These are phyloP conservation scores for Taiwanofungus camphoratus DNA, from an alignment of 1,284 basidiomycete species.

Conservation along the genomic window DNA sequence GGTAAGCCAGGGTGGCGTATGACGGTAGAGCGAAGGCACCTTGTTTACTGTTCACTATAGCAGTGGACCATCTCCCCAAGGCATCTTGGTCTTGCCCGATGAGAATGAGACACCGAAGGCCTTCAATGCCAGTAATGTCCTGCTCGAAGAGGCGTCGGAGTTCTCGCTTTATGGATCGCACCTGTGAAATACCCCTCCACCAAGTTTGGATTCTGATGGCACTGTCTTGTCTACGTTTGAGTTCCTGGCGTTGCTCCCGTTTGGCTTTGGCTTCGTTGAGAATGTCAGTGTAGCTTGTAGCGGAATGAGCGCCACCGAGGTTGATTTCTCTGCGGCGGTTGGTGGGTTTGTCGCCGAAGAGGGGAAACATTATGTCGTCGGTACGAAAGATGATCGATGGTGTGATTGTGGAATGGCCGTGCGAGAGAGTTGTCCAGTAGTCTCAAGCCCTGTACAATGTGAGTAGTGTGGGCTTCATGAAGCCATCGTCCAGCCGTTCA, in stretches of 20 bases:
- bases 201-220: constrained; percentile 62
- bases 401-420: neutral
- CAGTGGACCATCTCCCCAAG: constrained; percentile 47
- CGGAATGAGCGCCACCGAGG: constrained; percentile 58
- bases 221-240: constrained; percentile 48
- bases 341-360: constrained; percentile 41
- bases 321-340: constrained; percentile 62
- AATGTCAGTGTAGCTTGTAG: constrained; percentile 48
- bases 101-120: constrained; percentile 55
- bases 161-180: constrained; percentile 33
- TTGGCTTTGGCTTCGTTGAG: constrained; percentile 55
- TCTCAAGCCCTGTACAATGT: neutral
- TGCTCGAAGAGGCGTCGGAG: constrained; percentile 42
- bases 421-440: neutral
- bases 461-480: too few species aligned
- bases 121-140: constrained; percentile 46
- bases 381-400: neutral
- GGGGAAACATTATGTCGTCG: constrained; percentile 17
- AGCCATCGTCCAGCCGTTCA: too few species aligned
- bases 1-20: neutral
- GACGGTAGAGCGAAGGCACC: constrained; percentile 30
- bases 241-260: constrained; percentile 51
- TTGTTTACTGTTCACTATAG: constrained; percentile 33
- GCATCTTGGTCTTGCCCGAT: constrained; percentile 50
- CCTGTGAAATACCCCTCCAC: constrained; percentile 50